A percentile compares a stretch with the other conserved stretches of the same genome.
phyloP scores from a whole-genome alignment of 2,329 filamentous ascomycete species.

The Blastomyces percursus region DNA sequence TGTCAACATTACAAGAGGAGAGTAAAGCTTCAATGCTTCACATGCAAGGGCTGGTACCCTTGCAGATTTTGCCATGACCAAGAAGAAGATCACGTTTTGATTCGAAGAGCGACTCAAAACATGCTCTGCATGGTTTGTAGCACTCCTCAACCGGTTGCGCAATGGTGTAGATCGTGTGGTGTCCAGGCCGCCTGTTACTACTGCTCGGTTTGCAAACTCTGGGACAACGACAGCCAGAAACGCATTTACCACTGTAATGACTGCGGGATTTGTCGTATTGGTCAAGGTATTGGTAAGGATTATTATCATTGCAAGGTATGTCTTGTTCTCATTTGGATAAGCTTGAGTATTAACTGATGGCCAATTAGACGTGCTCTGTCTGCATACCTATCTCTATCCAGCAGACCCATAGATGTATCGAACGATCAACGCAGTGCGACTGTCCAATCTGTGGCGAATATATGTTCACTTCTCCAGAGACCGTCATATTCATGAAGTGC shows the following conservation, averaged over 20 bases:
- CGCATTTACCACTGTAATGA: conserved; percentile 94
- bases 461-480: conserved; percentile 81
- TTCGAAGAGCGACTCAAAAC: conserved; percentile 73
- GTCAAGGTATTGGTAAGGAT: conserved; percentile 79
- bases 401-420: conserved; percentile 82
- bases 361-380: conserved; percentile 65
- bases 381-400: conserved; percentile 86
- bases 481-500: conserved; percentile 88
- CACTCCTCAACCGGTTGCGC: conserved; percentile 69
- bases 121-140: conserved; percentile 98
- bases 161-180: conserved; percentile 67
- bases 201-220: conserved; percentile 87
- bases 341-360: conserved; percentile 19
- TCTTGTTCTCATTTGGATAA: conserved; percentile 2
- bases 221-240: conserved; percentile 86
- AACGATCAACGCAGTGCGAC: conserved; percentile 85
- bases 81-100: conserved; percentile 64
- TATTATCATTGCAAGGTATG: conserved; percentile 95
- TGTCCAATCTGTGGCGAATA: conserved; percentile 96
- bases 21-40: conserved; percentile 87
- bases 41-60: conserved; percentile 84
- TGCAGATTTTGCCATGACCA: conserved; percentile 91
- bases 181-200: conserved; percentile 78
- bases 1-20: conserved; percentile 93
- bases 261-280: conserved; percentile 88